These are phyloP conservation scores for Aspergillus chevalieri DNA, from an alignment of 2,329 filamentous ascomycete genomes.

Conservation along the genomic window DNA sequence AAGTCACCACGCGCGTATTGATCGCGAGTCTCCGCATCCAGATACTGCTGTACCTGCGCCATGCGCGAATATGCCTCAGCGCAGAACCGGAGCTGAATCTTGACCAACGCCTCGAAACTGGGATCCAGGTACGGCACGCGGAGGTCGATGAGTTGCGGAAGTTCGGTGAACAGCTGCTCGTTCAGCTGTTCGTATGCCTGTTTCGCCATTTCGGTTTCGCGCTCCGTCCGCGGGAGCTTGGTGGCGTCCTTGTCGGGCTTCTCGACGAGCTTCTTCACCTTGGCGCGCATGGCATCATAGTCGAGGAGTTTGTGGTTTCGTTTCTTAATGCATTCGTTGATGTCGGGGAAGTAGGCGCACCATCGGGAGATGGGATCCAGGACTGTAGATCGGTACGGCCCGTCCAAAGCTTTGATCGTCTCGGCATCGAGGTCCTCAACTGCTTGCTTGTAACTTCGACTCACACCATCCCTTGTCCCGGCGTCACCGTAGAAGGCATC, in stretches of 20 bases:
- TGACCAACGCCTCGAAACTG: conserved; percentile 94
- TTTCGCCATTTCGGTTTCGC: conserved; percentile 92
- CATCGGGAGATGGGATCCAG: conserved; percentile 93
- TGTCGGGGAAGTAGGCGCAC: conserved; percentile 97
- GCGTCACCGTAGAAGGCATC: conserved; percentile 98
- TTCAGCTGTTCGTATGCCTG: conserved; percentile 93
- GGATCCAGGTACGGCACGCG: conserved; percentile 96
- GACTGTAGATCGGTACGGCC: conserved; percentile 88
- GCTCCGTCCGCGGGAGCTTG: conserved; percentile 91
- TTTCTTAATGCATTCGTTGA: conserved; percentile 99
- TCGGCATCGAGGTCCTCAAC: conserved; percentile 97
- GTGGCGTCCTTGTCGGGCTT: conserved; percentile 98
- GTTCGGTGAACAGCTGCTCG: conserved; percentile 85
- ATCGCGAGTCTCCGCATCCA: conserved; percentile 90
- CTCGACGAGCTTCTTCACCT: conserved; percentile 93
- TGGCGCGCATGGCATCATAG: conserved; percentile 91
- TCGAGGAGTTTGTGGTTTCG: conserved; percentile 97
- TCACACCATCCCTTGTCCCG: conserved; percentile 89
- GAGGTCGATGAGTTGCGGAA: conserved; percentile 93
- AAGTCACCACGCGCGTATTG: conserved; percentile 92
- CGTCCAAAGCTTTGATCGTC: conserved; percentile 96
- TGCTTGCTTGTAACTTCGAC: conserved; percentile 94
- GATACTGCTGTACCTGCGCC: conserved; percentile 98
- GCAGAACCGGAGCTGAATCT: conserved; percentile 96
- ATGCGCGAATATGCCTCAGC: conserved; percentile 95